These are phyloP conservation scores for Candida wancherniae DNA, from an alignment of 805 yeast species.

Conservation along the genomic window DNA sequence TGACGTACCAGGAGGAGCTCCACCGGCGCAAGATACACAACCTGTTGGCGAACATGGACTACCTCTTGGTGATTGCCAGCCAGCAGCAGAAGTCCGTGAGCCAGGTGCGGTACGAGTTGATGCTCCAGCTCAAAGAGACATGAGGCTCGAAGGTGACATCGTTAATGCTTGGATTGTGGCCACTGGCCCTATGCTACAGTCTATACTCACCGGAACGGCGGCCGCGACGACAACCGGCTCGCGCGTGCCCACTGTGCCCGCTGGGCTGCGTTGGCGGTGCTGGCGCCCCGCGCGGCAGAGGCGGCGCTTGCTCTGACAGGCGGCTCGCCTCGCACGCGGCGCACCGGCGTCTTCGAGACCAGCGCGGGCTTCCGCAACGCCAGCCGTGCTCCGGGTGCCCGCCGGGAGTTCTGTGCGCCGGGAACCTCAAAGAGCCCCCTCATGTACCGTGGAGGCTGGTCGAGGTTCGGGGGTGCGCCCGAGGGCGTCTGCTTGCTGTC, in stretches of 20 bases:
- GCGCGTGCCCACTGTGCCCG: constrained; percentile 14
- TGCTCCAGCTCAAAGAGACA: constrained; percentile 20
- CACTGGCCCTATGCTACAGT: too few species aligned
- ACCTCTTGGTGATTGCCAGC: constrained; percentile 32
- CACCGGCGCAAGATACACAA: constrained; percentile 33
- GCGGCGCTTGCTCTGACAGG: too few species aligned
- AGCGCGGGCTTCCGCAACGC: not conserved
- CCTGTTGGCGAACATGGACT: constrained; percentile 37
- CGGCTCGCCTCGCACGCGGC: too few species aligned
- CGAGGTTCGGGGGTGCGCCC: constrained; percentile 30
- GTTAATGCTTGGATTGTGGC: too few species aligned
- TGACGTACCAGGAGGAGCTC: constrained; percentile 17
- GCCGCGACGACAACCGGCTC: constrained; percentile 10
- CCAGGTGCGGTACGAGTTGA: constrained; percentile 38
- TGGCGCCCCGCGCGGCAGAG: too few species aligned
- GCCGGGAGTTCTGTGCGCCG: constrained; percentile 7
- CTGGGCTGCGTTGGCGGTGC: constrained; percentile 10
- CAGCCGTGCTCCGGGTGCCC: not conserved
- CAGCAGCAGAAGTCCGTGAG: constrained; percentile 41
- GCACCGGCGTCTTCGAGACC: too few species aligned
- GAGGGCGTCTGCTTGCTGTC: not conserved
- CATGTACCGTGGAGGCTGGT: constrained; percentile 42
- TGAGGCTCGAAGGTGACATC: too few species aligned
- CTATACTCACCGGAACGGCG: constrained; percentile 14
- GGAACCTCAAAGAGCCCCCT: constrained; percentile 30